Evolutionary conservation across 2,329 filamentous ascomycete species (phyloP).

Genomic region (Byssothecium circinans): DNA sequence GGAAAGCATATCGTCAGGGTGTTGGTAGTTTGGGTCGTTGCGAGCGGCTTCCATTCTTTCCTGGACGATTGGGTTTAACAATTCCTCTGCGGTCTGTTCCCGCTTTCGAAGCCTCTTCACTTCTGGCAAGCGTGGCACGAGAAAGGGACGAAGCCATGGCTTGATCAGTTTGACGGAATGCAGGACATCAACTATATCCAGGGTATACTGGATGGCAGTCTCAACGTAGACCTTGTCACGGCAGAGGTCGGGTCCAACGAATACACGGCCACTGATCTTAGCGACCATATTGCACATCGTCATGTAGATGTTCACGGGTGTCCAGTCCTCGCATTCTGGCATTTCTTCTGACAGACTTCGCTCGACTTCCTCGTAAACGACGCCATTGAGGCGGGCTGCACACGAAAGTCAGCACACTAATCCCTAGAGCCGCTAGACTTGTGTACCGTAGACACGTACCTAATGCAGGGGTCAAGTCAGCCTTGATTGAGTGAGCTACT

Average conservation of each 20-base stretch:
- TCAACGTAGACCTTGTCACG: slow-evolving; percentile 35
- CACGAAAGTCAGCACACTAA: slow-evolving; percentile 11
- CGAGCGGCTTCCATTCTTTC: slow-evolving; percentile 25
- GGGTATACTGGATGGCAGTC: slow-evolving; percentile 32
- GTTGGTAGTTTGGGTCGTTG: slow-evolving; percentile 32
- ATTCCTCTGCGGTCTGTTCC: slow-evolving; percentile 14
- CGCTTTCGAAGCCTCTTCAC: slow-evolving; percentile 22
- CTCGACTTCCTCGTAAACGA: slow-evolving; percentile 36
- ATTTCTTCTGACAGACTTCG: slow-evolving; percentile 27
- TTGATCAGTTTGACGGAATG: slow-evolving; percentile 29
- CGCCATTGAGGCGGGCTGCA: slow-evolving; percentile 32
- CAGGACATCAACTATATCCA: slow-evolving; percentile 33
- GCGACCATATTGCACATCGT: slow-evolving; percentile 36
- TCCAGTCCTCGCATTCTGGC: slow-evolving; percentile 37
- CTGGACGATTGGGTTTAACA: slow-evolving; percentile 30
- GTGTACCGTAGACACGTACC: slow-evolving; percentile 21
- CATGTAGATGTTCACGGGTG: slow-evolving; percentile 29
- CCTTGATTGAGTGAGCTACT: slow-evolving; percentile 28
- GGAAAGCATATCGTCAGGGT: slow-evolving; percentile 43
- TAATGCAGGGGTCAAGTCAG: slow-evolving; percentile 40
- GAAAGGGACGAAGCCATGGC: slow-evolving; percentile 27
- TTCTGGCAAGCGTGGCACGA: slow-evolving; percentile 29
- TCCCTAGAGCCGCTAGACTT: background rate
- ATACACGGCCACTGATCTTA: slow-evolving; percentile 37
- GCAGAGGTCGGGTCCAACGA: slow-evolving; percentile 37